Conservation (phyloP, 2,329 filamentous ascomycete genomes). For the Paracoccidioides lutzii region DNA sequence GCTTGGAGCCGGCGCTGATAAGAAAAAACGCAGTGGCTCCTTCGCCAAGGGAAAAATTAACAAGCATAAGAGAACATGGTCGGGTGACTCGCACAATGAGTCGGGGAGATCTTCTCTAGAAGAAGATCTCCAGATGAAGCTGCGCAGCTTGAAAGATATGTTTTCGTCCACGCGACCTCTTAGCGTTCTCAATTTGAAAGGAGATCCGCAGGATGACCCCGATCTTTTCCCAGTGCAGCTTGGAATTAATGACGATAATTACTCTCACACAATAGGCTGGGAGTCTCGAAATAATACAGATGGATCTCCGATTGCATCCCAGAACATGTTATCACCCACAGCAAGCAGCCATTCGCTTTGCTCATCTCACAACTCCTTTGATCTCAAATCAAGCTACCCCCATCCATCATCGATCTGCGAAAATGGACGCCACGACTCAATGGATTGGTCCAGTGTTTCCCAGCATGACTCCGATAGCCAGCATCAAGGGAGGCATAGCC, state of each 20-base stretch:
- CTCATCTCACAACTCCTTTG: slow-evolving; percentile 20
- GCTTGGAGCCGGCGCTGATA: slow-evolving; percentile 47
- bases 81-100: slow-evolving; percentile 59
- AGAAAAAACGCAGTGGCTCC: slow-evolving; percentile 47
- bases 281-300: slow-evolving; percentile 22
- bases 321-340: slow-evolving; percentile 25
- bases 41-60: slow-evolving; percentile 46
- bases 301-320: slow-evolving; percentile 20
- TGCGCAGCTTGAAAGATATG: slow-evolving; percentile 34
- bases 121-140: slow-evolving; percentile 34
- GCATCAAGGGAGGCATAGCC: slow-evolving; percentile 9
- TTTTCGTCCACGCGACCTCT: slow-evolving; percentile 32
- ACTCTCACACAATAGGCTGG: slow-evolving; percentile 18
- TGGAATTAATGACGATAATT: slow-evolving; percentile 18
- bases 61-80: slow-evolving; percentile 92
- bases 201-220: slow-evolving; percentile 34
- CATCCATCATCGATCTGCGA: slow-evolving; percentile 13
- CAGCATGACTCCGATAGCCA: slow-evolving; percentile 11
- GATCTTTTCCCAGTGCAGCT: slow-evolving; percentile 32
- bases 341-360: slow-evolving; percentile 28
- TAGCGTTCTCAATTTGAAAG: slow-evolving; percentile 31
- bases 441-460: slow-evolving; percentile 16
- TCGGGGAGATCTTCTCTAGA: slow-evolving; percentile 31
- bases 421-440: slow-evolving; percentile 14
- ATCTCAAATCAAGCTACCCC: slow-evolving; percentile 11